A percentile compares a stretch with the other conserved stretches of the same genome.
Conservation (phyloP, 2,329 filamentous ascomycete genomes). For the Fusarium nematophilum region DNA sequence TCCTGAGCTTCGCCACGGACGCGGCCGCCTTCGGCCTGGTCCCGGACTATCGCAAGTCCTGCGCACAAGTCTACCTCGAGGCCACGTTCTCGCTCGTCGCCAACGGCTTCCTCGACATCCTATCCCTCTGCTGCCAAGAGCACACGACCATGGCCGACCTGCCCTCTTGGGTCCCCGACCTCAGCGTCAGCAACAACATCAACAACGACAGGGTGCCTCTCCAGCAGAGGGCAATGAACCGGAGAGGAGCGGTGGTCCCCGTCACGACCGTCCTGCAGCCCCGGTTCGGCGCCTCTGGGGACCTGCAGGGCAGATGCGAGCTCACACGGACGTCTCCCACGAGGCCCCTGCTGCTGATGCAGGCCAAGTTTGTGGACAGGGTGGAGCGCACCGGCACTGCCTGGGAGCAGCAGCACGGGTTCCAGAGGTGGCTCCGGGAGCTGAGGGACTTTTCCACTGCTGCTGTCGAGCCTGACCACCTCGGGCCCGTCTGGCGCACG, state of each 20-base stretch:
- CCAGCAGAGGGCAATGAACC: not conserved
- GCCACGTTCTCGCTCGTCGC: not conserved
- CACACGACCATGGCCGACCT: not conserved
- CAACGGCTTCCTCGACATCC: not conserved
- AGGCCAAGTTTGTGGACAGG: not conserved
- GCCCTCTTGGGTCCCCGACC: not conserved
- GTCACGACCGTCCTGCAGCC: not conserved
- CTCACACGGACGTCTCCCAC: too few species aligned
- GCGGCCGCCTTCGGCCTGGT: not conserved
- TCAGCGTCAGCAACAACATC: not conserved
- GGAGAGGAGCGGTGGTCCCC: not conserved
- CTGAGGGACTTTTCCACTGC: not conserved
- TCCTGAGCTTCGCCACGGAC: not conserved
- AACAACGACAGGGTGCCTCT: not conserved
- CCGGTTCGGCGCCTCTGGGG: not conserved
- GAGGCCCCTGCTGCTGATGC: too few species aligned
- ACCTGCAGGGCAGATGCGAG: too few species aligned
- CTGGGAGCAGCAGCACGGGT: not conserved
- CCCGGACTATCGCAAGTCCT: not conserved
- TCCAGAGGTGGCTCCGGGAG: not conserved
- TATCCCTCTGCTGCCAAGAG: not conserved
- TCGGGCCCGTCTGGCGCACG: conserved; percentile 1
- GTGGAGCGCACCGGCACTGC: not conserved
- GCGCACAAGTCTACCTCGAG: not conserved
- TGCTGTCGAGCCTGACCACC: not conserved